Base-by-base conservation (phyloP, 768 basidiomycete genomes). In the Suillus occidentalis region DNA sequence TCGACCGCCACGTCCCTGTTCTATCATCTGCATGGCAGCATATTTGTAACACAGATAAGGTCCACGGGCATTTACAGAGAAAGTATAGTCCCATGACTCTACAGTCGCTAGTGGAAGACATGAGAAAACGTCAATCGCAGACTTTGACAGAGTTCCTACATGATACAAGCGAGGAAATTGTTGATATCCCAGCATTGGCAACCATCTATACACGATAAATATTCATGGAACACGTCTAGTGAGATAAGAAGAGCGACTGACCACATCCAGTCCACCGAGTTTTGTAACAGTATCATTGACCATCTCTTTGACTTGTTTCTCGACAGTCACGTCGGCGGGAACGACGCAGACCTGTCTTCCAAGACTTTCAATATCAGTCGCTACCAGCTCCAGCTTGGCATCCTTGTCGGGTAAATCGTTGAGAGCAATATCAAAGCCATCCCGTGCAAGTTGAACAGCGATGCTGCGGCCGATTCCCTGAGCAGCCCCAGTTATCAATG, bases 31-130 rank as follows among this genome's bases (percentile, higher is more conserved):
- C 20, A 62, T 16, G 5, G 75, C 79, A 6, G 81, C 81, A 34
- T 77, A 73, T 63, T 79, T 78, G 72, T 79, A 82, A 66, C 76
- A 78, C n/a, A 79, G 80, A 76, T 85, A 88, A 2, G 81, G 75
- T 43, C 87, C 87, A 61, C 84, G 81, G 65, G 82, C 78, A 68
- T 90, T 89, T 68, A 89, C 76, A 6, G 79, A 76, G 65, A 83
- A 75, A 8, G 76, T 47, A 70, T 70, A 73, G 69, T 87, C 80
- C 79, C 77, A 82, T 0, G 79, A 73, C 10, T 80, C 75, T 1
- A 76, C 56, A 4, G 72, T 70, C 5, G 77, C 84, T 77, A 39
- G 37, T 8, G 56, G n/a, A 60, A 6, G 18, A 52, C 6, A 39
- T 56, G 37, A 6, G 6, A 13, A 50, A 36, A 31, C 9, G 28